Evolutionary conservation across 345 rosid species (phyloP), one percentile per base, ranked within the genome.

Genomic region (Eucalyptus shirleyi): DNA sequence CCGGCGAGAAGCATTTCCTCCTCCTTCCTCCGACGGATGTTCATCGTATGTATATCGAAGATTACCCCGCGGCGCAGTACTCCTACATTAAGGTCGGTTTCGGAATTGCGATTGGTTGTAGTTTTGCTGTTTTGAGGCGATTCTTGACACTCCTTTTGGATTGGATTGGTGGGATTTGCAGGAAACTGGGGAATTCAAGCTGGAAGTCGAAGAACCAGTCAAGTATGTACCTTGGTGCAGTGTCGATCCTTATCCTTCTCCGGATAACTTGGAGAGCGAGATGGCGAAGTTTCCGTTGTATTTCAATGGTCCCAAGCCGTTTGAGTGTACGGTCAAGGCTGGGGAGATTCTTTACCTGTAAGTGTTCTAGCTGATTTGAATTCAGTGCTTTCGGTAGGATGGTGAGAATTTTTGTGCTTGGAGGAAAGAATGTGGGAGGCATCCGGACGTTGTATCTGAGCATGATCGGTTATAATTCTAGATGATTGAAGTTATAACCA

Each of bases 311-410:
- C 98, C 99, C 2, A 91, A 95, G 93, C 98, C 98, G 3, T 95
- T 96, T 88, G 91, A 92, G 88, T 93, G 94, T 86, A 96, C 98
- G 16, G 93, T 96, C 90, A 96, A 94, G 90, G 95, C 99, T 62
- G 99, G 99, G 45, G 97, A 97, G 90, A 90, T 96, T 90, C 96
- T 97, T 87, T 97, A 96, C 94, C 89, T 97, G 99, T 97, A 93
- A 93, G 97, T 45, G 65, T 81, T 72, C 16, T 90, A 59, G 59
- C n/a, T 26, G 55, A 87, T 45, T 90, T 50, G 26, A 47, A 37
- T 60, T 12, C 56, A 55, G 19, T 16, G 50, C 83, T 87, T 50
- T 86, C 3, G 11, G 49, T 42, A 19, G 50, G 21, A 15, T 62
- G 9, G 34, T 62, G 47, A 77, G 30, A 77, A 47, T 59, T 87